Evolutionary conservation across 257 asterid species (phyloP).

Genomic region (Haberlea rhodopensis): DNA sequence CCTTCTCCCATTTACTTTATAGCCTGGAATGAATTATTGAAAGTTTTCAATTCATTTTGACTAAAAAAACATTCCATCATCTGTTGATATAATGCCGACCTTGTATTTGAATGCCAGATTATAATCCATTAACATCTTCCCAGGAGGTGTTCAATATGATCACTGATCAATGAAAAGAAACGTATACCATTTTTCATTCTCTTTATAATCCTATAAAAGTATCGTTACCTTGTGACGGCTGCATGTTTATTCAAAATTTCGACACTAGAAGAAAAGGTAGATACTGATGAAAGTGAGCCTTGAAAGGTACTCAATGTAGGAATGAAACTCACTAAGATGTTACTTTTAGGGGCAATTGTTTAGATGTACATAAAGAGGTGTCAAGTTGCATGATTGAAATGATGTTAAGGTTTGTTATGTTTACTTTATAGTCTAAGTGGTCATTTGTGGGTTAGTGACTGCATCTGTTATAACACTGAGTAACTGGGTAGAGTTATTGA

Average conservation of each 20-base stretch:
- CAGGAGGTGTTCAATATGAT: not conserved
- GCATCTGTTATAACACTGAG: not conserved
- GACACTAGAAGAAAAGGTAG: constrained; percentile 4
- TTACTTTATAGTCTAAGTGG: constrained; percentile 6
- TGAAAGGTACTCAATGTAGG: constrained; percentile 8
- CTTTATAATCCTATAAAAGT: constrained; percentile 1
- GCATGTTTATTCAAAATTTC: constrained; percentile 2
- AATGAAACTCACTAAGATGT: constrained; percentile 6
- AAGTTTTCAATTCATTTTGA: not conserved
- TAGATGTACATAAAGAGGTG: constrained; percentile 1
- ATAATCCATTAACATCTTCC: not conserved
- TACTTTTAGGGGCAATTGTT: not conserved
- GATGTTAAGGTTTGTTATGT: constrained; percentile 11
- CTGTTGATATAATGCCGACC: not conserved
- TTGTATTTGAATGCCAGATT: constrained; percentile 5
- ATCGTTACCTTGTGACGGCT: constrained; percentile 3
- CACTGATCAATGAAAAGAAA: constrained; percentile 1
- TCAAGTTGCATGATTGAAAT: no score
- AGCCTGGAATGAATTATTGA: constrained; percentile 9
- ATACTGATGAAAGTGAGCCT: constrained; percentile 12
- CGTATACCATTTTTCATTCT: not conserved
- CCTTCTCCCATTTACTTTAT: constrained; percentile 12
- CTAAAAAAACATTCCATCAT: constrained; percentile 1
- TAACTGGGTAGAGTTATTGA: not conserved
- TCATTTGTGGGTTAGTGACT: constrained; percentile 6